phyloP scores from a whole-genome alignment of 495 filamentous ascomycete genomes.

The Xylaria acuta region DNA sequence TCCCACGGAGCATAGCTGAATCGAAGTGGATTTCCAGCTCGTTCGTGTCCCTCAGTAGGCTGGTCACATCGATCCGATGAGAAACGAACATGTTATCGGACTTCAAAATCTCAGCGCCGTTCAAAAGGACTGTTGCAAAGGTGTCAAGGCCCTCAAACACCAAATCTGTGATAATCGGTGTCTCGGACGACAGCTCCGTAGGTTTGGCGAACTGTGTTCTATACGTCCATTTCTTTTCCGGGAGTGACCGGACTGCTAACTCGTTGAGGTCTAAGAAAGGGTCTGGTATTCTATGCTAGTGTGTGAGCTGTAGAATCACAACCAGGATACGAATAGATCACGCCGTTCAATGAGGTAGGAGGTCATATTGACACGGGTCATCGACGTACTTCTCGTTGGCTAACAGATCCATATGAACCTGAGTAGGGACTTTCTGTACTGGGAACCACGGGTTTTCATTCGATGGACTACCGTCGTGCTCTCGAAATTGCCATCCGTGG shows the following conservation, averaged over 20 bases:
- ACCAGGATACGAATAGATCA: not conserved
- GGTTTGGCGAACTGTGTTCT: slow-evolving; percentile 51
- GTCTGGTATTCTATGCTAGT: slow-evolving; percentile 55
- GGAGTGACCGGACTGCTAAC: slow-evolving; percentile 69
- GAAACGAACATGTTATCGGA: slow-evolving; percentile 70
- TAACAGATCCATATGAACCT: slow-evolving; percentile 39
- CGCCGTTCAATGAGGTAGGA: not conserved
- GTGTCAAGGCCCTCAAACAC: slow-evolving; percentile 72
- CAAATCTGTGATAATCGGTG: slow-evolving; percentile 48
- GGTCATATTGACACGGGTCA: not conserved
- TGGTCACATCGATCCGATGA: slow-evolving; percentile 54
- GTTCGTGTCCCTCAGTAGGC: slow-evolving; percentile 33
- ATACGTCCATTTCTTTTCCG: slow-evolving; percentile 69
- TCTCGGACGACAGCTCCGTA: slow-evolving; percentile 31
- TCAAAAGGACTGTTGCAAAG: slow-evolving; percentile 65
- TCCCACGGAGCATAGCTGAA: slow-evolving; percentile 47
- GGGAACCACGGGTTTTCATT: slow-evolving; percentile 33
- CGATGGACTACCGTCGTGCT: slow-evolving; percentile 23
- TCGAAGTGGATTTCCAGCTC: slow-evolving; percentile 52
- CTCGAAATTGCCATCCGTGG: slow-evolving; percentile 36
- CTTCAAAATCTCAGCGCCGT: slow-evolving; percentile 60
- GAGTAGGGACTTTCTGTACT: slow-evolving; percentile 35
- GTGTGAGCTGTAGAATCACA: slow-evolving; percentile 23
- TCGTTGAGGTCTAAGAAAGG: slow-evolving; percentile 76
- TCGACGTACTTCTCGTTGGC: slow-evolving; percentile 36